Evolutionary conservation across 371 early-diverging fungal genomes (phyloP).

Genomic region (Circinella minor): DNA sequence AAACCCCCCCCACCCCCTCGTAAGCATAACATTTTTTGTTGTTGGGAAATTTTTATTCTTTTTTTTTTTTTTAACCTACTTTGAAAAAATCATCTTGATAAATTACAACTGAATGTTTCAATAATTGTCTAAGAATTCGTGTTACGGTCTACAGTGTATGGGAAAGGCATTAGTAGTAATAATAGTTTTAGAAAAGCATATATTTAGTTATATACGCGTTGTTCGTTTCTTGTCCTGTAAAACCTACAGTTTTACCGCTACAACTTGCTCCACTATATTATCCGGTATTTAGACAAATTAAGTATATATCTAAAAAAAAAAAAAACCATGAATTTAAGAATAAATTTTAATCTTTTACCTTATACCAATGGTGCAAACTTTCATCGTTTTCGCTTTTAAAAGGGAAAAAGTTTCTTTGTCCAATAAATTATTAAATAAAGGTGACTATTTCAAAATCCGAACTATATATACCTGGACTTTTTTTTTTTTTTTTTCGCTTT

Average conservation of each 20-base stretch:
- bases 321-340: background rate
- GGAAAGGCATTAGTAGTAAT: background rate
- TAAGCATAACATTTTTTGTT: too few species aligned
- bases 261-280: slow-evolving; percentile 61
- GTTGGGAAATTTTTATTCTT: too few species aligned
- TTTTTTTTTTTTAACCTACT: too few species aligned
- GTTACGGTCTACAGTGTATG: slow-evolving; percentile 62
- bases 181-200: background rate
- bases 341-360: slow-evolving; percentile 14
- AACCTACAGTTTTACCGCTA: slow-evolving; percentile 66
- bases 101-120: slow-evolving; percentile 67
- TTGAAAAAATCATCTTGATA: slow-evolving; percentile 90
- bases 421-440: too few species aligned
- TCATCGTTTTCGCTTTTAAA: background rate
- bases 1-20: too few species aligned
- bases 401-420: too few species aligned
- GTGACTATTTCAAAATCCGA: too few species aligned
- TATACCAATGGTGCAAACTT: slow-evolving; percentile 31
- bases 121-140: slow-evolving; percentile 56
- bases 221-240: background rate
- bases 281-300: background rate
- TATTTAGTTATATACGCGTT: too few species aligned
- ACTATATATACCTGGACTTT: too few species aligned
- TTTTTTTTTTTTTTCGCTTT: too few species aligned
- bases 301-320: too few species aligned